A percentile compares a stretch with the other conserved stretches of the same genome.
phyloP scores from a whole-genome alignment of 768 basidiomycete genomes.

The Leucocoprinus sp. region DNA sequence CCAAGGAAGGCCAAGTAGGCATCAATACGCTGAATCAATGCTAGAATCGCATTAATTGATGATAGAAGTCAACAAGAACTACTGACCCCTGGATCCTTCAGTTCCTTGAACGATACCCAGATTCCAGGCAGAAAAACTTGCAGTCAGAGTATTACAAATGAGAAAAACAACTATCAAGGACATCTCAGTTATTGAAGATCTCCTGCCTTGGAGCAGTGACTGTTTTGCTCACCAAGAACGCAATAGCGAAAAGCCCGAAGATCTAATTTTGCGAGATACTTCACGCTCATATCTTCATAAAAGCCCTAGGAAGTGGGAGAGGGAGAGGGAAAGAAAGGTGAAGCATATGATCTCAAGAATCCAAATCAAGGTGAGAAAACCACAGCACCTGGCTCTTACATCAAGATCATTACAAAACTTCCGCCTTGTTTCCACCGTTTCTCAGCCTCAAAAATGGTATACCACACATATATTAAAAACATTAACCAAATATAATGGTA shows the following conservation, averaged over 20 bases:
- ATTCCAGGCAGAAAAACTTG: constrained; percentile 66
- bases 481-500: not conserved
- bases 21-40: constrained; percentile 38
- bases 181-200: not conserved
- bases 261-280: constrained; percentile 15
- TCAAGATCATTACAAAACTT: too few relatives aligned
- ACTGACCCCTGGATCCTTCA: constrained; percentile 3
- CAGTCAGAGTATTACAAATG: constrained; percentile 56
- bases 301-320: constrained; percentile 10
- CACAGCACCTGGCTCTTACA: too few relatives aligned
- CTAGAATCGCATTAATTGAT: constrained; percentile 8
- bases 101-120: constrained; percentile 33
- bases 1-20: constrained; percentile 54
- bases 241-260: constrained; percentile 49
- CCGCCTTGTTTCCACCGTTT: too few relatives aligned
- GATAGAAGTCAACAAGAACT: constrained; percentile 1
- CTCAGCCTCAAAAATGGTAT: not conserved
- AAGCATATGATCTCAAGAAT: constrained; percentile 14
- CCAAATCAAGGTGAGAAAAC: not conserved
- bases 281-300: constrained; percentile 35
- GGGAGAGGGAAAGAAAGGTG: not conserved
- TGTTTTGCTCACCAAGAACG: constrained; percentile 43
- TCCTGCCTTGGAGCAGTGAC: not conserved
- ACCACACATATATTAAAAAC: too few relatives aligned
- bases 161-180: constrained; percentile 43